Conservation (phyloP, 2,329 filamentous ascomycete species). For the Microdochium bolleyi region DNA sequence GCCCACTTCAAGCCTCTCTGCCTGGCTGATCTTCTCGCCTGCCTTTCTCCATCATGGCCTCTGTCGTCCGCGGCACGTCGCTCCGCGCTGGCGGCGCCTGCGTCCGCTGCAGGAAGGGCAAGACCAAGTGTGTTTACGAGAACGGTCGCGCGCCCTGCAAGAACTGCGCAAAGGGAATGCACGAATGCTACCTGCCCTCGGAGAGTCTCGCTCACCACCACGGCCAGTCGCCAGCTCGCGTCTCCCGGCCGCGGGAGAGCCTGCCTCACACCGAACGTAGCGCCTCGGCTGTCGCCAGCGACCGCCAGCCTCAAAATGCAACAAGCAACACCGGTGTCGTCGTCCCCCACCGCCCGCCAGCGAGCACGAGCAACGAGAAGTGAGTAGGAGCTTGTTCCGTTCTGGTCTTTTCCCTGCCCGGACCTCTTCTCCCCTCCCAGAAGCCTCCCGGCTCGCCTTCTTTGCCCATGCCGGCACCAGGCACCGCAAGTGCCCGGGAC, state of each 20-base stretch:
- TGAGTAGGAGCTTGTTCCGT: neutral
- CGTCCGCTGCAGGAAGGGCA: constrained; percentile 56
- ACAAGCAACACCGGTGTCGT: constrained; percentile 20
- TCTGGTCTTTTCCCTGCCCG: too few species aligned
- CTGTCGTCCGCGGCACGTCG: constrained; percentile 48
- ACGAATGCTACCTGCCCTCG: constrained; percentile 54
- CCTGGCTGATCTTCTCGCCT: neutral
- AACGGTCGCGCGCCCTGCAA: constrained; percentile 55
- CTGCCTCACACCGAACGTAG: constrained; percentile 41
- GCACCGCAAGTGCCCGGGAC: too few species aligned
- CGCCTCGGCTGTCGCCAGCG: constrained; percentile 29
- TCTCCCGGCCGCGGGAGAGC: constrained; percentile 44
- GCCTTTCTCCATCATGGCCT: constrained; percentile 27
- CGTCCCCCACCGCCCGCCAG: neutral
- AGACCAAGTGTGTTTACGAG: constrained; percentile 57
- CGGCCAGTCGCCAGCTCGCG: constrained; percentile 47
- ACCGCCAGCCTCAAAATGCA: constrained; percentile 36
- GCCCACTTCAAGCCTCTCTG: neutral
- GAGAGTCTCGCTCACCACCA: constrained; percentile 53
- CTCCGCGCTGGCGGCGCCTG: constrained; percentile 50
- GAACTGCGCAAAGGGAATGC: constrained; percentile 57
- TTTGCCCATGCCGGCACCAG: too few species aligned
- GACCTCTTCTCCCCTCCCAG: too few species aligned
- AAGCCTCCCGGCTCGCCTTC: too few species aligned
- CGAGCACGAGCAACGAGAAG: neutral